Percentiles rank a stretch among this genome's conserved stretches.
Evolutionary conservation across 805 yeast species (phyloP).

Genomic region (Candida hungchunana): DNA sequence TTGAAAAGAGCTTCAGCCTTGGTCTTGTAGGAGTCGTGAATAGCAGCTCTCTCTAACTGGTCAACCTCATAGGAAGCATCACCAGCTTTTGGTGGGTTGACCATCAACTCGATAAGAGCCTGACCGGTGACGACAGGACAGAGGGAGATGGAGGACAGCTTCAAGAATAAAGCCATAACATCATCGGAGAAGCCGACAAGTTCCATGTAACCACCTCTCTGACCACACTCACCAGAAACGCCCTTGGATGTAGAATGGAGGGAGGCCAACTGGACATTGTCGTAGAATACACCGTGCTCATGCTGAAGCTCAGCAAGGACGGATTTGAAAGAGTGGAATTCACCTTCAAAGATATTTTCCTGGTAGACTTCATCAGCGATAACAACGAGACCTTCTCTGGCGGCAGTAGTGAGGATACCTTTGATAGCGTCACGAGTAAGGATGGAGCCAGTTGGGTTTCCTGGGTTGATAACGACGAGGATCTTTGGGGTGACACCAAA

Average conservation of each 20-base stretch:
- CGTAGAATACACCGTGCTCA: conserved; percentile 45
- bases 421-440: conserved; percentile 61
- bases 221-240: conserved; percentile 98
- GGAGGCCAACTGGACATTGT: conserved; percentile 82
- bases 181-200: conserved; percentile 73
- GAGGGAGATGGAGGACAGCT: conserved; percentile 84
- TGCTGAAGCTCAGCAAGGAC: conserved; percentile 65
- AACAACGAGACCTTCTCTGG: conserved; percentile 76
- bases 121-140: conserved; percentile 97
- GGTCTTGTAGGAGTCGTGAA: conserved; percentile 55
- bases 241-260: conserved; percentile 98
- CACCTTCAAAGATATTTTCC: conserved; percentile 79
- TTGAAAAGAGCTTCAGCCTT: conserved; percentile 64
- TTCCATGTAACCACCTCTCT: conserved; percentile 99
- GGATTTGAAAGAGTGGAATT: conserved; percentile 81
- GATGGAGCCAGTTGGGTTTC: conserved; percentile 96
- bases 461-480: conserved; percentile 93
- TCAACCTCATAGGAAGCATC: conserved; percentile 70
- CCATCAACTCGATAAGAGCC: conserved; percentile 88
- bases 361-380: conserved; percentile 99
- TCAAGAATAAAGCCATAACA: conserved; percentile 66
- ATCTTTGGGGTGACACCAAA: conserved; percentile 66
- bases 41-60: conserved; percentile 53
- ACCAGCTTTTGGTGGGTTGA: conserved; percentile 81
- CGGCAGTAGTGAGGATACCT: conserved; percentile 73